Conservation (phyloP, 169 alveolate species). For the Plasmodium berghei region DNA sequence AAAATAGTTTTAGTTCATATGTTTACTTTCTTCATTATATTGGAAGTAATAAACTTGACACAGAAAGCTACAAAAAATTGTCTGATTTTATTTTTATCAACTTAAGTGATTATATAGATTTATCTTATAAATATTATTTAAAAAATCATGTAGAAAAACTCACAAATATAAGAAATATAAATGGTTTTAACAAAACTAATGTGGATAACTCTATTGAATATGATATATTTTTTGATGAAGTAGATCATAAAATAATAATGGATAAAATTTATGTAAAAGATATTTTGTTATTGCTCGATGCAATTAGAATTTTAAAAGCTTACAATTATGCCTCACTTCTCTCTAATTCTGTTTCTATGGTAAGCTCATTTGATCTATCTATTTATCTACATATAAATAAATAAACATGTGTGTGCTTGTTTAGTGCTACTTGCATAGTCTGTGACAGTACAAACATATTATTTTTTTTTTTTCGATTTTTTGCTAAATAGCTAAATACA, state of each 20-base stretch:
- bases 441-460: neutral
- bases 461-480: neutral
- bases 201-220: neutral
- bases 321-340: slow-evolving; percentile 20
- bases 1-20: slow-evolving; percentile 45
- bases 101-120: slow-evolving; percentile 23
- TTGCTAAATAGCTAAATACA: slow-evolving; percentile 22
- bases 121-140: slow-evolving; percentile 18
- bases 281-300: slow-evolving; percentile 40
- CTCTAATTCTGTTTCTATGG: slow-evolving; percentile 9
- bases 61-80: slow-evolving; percentile 13
- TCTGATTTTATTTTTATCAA: slow-evolving; percentile 11
- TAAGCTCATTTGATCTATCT: neutral
- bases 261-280: slow-evolving; percentile 58
- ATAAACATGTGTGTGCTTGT: neutral
- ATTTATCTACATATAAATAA: neutral
- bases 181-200: neutral
- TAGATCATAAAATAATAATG: slow-evolving; percentile 29
- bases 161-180: neutral
- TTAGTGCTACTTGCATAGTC: neutral
- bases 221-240: slow-evolving; percentile 26
- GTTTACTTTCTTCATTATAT: slow-evolving; percentile 59
- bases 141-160: neutral
- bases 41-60: slow-evolving; percentile 1
- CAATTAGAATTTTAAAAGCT: slow-evolving; percentile 46